Conservation (phyloP, 75 land plant genomes). For the Larix kaempferi region DNA sequence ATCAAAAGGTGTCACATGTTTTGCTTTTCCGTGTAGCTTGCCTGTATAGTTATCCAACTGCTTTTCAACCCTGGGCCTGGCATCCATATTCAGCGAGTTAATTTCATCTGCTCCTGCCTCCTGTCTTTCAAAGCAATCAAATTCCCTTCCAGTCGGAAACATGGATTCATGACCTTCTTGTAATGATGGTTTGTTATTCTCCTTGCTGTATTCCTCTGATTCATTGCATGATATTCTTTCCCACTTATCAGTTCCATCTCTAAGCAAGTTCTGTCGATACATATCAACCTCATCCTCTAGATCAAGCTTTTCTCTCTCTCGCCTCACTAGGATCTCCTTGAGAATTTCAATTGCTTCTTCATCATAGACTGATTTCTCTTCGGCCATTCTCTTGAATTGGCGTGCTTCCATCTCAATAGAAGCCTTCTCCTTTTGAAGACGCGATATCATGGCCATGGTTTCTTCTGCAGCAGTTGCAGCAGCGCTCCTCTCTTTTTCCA, state of each 20-base stretch:
- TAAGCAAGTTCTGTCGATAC: constrained; percentile 24
- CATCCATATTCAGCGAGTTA: neutral
- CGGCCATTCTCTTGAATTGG: constrained; percentile 75
- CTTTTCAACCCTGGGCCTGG: no score
- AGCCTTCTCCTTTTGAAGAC: constrained; percentile 88
- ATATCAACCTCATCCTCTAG: constrained; percentile 68
- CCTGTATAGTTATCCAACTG: no score
- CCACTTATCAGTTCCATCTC: constrained; percentile 18
- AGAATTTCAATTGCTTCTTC: constrained; percentile 79
- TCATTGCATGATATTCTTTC: constrained; percentile 14
- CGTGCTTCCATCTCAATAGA: constrained; percentile 81
- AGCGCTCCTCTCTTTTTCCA: constrained; percentile 85
- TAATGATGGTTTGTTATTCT: neutral
- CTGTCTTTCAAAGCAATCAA: constrained; percentile 24
- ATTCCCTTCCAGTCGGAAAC: constrained; percentile 19
- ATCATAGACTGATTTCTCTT: constrained; percentile 78
- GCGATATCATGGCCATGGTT: constrained; percentile 90
- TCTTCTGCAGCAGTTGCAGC: constrained; percentile 90
- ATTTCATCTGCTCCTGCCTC: neutral
- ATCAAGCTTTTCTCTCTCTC: constrained; percentile 61
- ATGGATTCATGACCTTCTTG: constrained; percentile 22
- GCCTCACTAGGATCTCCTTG: constrained; percentile 59
- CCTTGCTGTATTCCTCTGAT: neutral
- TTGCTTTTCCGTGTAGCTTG: no score
- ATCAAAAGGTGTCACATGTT: no score